Base-by-base conservation (phyloP, 2,329 filamentous ascomycete genomes). In the Akanthomyces lecanii region DNA sequence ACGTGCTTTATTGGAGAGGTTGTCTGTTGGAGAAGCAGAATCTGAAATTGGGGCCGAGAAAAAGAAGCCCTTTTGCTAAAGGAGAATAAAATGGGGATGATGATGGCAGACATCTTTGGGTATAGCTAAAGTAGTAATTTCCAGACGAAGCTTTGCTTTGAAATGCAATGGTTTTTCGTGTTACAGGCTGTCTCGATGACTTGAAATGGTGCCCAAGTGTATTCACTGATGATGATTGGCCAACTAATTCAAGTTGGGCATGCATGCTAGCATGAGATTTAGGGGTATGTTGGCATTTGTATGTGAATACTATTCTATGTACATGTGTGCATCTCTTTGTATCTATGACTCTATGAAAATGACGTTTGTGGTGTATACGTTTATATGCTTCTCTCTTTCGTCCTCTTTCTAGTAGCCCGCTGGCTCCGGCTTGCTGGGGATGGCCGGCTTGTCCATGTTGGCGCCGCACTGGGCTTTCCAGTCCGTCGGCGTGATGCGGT, bases 401-500 rank as follows among this genome's bases (percentile, higher is more conserved):
- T 12, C n/a, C 25, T 6, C 5, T 21, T 38, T 45, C 66, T 71
- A 81, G 63, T 78, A 80, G 7, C 83, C 83, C 5, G 83, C 80
- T n/a, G 79, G 80, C 69, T 86, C 81, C 0, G 79, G 77, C 65
- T 79, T 78, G 21, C 66, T 62, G 1, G 83, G 82, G 63, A 84
- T 78, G 2, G 76, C 74, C 0, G 82, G 75, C 10, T 70, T 74
- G 28, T 74, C 73, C 21, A 77, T 67, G 65, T 82, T 81, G 52
- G 72, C 67, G n/a, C 75, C 76, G 68, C 84, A 86, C 65, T 85
- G 76, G 25, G 77, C 71, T 67, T 77, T 83, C 94, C 93, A 98
- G 73, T 92, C 84, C 64, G 79, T 79, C 0, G 95, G 95, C 1
- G 91, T 95, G 72, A 90, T 96, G 70, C 91, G 92, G 76, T 98